Evolutionary conservation across 73 alveolate genomes (phyloP).

Genomic region (Paramecium caudatum): DNA sequence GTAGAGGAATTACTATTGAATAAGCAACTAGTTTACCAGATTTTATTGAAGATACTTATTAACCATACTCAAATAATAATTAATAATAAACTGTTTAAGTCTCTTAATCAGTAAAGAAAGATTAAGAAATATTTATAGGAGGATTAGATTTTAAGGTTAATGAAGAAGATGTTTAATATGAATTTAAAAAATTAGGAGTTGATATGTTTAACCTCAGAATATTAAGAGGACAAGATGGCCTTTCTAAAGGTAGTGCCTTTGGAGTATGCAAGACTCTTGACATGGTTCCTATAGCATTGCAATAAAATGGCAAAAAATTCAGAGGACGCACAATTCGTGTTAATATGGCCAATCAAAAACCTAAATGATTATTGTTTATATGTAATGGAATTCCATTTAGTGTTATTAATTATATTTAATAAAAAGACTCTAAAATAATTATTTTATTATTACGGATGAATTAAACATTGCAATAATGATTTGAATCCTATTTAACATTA

Average conservation of each 20-base stretch:
- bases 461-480: too few relatives aligned
- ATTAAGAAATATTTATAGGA: conserved; percentile 74
- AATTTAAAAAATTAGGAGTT: conserved; percentile 58
- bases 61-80: background rate
- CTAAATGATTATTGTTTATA: conserved; percentile 29
- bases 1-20: conserved; percentile 50
- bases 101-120: conserved; percentile 55
- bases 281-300: conserved; percentile 39
- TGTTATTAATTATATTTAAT: too few relatives aligned
- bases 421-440: too few relatives aligned
- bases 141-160: conserved; percentile 65
- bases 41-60: conserved; percentile 44
- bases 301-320: conserved; percentile 64
- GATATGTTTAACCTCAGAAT: conserved; percentile 53
- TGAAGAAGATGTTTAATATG: conserved; percentile 7
- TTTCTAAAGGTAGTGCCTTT: conserved; percentile 70
- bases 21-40: conserved; percentile 58
- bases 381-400: too few relatives aligned
- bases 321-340: conserved; percentile 66
- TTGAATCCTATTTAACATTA: too few relatives aligned
- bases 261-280: conserved; percentile 66
- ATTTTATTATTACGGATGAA: too few relatives aligned
- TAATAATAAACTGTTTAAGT: conserved; percentile 8
- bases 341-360: conserved; percentile 71
- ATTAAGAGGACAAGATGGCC: conserved; percentile 74